A percentile compares a stretch with the other conserved stretches of the same genome.
Conservation (phyloP, 352 stramenopile genomes). For the Phytophthora nicotianae region DNA sequence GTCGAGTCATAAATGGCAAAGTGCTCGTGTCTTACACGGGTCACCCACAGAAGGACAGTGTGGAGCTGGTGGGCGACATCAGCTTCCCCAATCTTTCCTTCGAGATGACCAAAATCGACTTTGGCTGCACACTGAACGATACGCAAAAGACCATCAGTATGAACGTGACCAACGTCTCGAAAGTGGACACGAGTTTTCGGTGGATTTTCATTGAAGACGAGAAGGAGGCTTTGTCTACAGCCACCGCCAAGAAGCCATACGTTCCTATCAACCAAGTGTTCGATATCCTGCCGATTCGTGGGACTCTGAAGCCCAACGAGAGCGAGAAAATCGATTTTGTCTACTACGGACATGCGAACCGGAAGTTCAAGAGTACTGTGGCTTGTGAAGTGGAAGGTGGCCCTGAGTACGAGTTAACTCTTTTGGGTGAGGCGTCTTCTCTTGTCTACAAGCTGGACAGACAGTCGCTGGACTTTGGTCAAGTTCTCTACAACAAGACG, state of each 20-base stretch:
- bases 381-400: conserved; percentile 94
- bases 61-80: conserved; percentile 92
- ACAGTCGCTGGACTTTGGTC: conserved; percentile 92
- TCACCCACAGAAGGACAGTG: conserved; percentile 91
- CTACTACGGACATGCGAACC: conserved; percentile 93
- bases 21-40: conserved; percentile 85
- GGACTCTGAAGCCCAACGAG: conserved; percentile 84
- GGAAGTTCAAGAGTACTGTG: conserved; percentile 88
- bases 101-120: conserved; percentile 90
- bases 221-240: conserved; percentile 57
- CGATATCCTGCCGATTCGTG: conserved; percentile 94
- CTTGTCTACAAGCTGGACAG: conserved; percentile 93
- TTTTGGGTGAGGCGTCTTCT: conserved; percentile 92
- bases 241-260: conserved; percentile 81
- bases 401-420: conserved; percentile 91
- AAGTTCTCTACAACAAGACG: conserved; percentile 92
- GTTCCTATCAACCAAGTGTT: conserved; percentile 95
- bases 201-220: conserved; percentile 97
- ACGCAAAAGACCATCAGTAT: conserved; percentile 91
- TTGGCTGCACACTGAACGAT: conserved; percentile 96
- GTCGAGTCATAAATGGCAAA: conserved; percentile 86
- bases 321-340: conserved; percentile 93
- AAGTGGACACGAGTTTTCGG: conserved; percentile 87
- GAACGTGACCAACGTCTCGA: conserved; percentile 90
- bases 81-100: conserved; percentile 95